Percentiles rank a stretch among this genome's conserved stretches.
Conservation (phyloP, 1,139 yeast genomes). For the Candida glucosophila region DNA sequence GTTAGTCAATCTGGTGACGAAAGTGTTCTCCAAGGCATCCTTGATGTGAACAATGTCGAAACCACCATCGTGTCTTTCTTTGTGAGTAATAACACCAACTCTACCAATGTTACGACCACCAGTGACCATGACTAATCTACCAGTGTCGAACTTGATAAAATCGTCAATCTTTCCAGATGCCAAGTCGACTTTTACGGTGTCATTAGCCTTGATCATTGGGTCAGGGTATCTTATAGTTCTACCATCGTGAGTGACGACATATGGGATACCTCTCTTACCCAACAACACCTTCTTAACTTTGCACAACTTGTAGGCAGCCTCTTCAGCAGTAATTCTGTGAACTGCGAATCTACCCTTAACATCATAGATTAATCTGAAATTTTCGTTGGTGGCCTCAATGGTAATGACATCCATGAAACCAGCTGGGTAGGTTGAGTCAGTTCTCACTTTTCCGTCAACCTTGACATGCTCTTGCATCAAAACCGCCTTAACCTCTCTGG, state of each 20-base stretch:
- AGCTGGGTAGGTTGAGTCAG: constrained; percentile 97
- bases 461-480: constrained; percentile 98
- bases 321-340: constrained; percentile 98
- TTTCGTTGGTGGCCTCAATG: constrained; percentile 95
- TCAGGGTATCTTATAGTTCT: constrained; percentile 99
- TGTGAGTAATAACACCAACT: constrained; percentile 96
- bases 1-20: constrained; percentile 96
- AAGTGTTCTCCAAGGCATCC: constrained; percentile 94
- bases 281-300: constrained; percentile 96
- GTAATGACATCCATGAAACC: constrained; percentile 99
- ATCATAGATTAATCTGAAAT: constrained; percentile 98
- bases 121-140: constrained; percentile 93
- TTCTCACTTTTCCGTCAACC: constrained; percentile 99
- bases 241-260: constrained; percentile 98
- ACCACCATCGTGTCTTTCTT: constrained; percentile 99
- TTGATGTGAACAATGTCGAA: constrained; percentile 98
- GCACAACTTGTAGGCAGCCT: constrained; percentile 95
- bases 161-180: constrained; percentile 92
- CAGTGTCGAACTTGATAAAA: constrained; percentile 90
- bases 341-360: constrained; percentile 98
- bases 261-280: constrained; percentile 97
- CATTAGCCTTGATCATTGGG: constrained; percentile 92
- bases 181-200: constrained; percentile 93
- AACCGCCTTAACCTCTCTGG: constrained; percentile 98
- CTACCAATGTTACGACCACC: constrained; percentile 99